phyloP scores from a whole-genome alignment of 2,329 filamentous ascomycete species.

The Mycosphaerella sp. region DNA sequence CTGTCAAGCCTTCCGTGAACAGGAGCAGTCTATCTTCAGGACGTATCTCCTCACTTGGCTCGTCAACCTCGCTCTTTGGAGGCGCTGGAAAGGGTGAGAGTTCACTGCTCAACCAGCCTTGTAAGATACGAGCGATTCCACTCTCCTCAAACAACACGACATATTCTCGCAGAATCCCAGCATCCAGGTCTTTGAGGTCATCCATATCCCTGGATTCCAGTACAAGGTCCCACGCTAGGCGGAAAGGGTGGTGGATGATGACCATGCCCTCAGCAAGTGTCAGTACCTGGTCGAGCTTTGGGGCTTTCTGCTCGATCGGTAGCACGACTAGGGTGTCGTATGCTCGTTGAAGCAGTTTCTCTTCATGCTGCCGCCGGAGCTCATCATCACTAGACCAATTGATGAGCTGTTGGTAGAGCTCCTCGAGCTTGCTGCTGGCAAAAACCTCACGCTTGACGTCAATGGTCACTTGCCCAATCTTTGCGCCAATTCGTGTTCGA shows the following conservation, averaged over 20 bases:
- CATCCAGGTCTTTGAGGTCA: slow-evolving; percentile 68
- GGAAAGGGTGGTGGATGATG: slow-evolving; percentile 85
- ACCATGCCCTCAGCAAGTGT: slow-evolving; percentile 87
- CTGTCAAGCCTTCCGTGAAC: slow-evolving; percentile 57
- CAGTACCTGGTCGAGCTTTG: slow-evolving; percentile 65
- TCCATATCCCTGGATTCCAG: slow-evolving; percentile 83
- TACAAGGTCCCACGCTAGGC: slow-evolving; percentile 82
- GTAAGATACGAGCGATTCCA: slow-evolving; percentile 74
- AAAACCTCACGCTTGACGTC: slow-evolving; percentile 87
- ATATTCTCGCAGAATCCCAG: slow-evolving; percentile 70
- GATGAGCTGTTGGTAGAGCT: slow-evolving; percentile 74
- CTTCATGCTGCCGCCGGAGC: slow-evolving; percentile 74
- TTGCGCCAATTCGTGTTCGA: slow-evolving; percentile 78
- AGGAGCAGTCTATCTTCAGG: slow-evolving; percentile 74
- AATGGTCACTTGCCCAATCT: slow-evolving; percentile 70
- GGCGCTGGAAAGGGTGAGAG: slow-evolving; percentile 81
- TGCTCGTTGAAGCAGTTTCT: slow-evolving; percentile 76
- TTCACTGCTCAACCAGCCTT: slow-evolving; percentile 73
- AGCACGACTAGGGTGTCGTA: slow-evolving; percentile 70
- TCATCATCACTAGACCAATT: slow-evolving; percentile 89
- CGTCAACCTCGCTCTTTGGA: slow-evolving; percentile 32
- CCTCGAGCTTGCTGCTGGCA: slow-evolving; percentile 66
- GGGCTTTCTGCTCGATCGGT: slow-evolving; percentile 58
- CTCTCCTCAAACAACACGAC: slow-evolving; percentile 76
- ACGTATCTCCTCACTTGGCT: slow-evolving; percentile 54